Evolutionary conservation across 192 early-diverging fungal species (phyloP).

Genomic region (Coemansia umbellata): DNA sequence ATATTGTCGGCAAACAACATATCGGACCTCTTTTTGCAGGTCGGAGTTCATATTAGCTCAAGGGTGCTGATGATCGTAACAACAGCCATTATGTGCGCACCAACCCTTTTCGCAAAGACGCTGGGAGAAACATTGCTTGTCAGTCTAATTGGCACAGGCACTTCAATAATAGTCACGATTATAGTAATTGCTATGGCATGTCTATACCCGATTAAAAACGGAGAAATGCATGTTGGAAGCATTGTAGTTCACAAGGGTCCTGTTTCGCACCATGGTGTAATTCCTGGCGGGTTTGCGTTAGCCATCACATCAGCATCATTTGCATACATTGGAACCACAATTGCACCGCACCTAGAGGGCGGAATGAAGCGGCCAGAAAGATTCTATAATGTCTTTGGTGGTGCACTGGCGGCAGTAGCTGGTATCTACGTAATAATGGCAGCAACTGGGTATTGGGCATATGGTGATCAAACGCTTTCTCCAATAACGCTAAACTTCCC

Average conservation of each 20-base stretch:
- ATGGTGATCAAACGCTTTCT: constrained; percentile 57
- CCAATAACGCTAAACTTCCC: constrained; percentile 67
- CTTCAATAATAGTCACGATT: constrained; percentile 59
- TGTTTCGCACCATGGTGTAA: constrained; percentile 15
- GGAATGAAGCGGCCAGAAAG: constrained; percentile 64
- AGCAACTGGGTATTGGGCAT: constrained; percentile 65
- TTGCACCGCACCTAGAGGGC: constrained; percentile 71
- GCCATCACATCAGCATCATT: constrained; percentile 65
- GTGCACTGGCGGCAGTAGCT: constrained; percentile 55
- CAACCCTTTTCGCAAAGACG: constrained; percentile 62
- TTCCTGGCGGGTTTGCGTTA: constrained; percentile 53
- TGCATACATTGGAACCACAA: constrained; percentile 67
- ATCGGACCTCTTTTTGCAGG: constrained; percentile 26
- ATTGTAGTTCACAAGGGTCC: constrained; percentile 8
- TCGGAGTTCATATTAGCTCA: constrained; percentile 22
- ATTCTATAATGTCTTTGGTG: constrained; percentile 57
- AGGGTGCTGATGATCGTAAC: constrained; percentile 46
- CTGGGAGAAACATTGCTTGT: constrained; percentile 69
- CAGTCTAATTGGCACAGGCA: constrained; percentile 63
- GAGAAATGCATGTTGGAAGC: constrained; percentile 19
- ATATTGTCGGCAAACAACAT: constrained; percentile 43
- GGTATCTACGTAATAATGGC: constrained; percentile 66
- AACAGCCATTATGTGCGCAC: constrained; percentile 54
- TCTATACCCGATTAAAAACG: constrained; percentile 32
- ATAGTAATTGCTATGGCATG: constrained; percentile 53